Conservation (phyloP, 441 rosid species). For the Populus hybrid region DNA sequence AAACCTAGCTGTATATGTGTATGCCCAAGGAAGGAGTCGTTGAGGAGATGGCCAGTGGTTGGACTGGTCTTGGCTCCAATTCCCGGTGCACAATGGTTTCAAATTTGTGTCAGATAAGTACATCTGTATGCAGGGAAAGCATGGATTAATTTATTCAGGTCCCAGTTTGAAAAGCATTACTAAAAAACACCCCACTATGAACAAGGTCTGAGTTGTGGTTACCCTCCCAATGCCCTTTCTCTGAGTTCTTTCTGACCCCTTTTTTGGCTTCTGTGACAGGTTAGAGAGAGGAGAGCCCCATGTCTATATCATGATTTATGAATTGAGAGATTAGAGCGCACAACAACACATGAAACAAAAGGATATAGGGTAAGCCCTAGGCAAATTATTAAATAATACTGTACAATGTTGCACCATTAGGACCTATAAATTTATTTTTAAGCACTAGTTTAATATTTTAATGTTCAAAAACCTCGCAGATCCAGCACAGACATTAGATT, state of each 20-base stretch:
- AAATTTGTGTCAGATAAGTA: conserved; percentile 47
- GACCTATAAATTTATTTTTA: conserved; percentile 22
- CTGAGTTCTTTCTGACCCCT: conserved; percentile 33
- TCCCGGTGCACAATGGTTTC: conserved; percentile 54
- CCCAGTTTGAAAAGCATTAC: neutral
- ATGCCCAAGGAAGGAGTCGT: too few relatives aligned
- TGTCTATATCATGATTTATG: neutral
- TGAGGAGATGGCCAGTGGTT: conserved; percentile 15
- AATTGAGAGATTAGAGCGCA: conserved; percentile 5
- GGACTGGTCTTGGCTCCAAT: conserved; percentile 78
- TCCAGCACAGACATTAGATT: conserved; percentile 57
- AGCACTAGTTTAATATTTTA: conserved; percentile 21
- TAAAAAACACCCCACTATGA: conserved; percentile 5
- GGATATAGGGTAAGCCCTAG: conserved; percentile 37
- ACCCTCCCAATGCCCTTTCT: conserved; percentile 37
- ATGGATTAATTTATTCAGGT: neutral
- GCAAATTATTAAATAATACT: conserved; percentile 18
- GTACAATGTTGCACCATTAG: conserved; percentile 17
- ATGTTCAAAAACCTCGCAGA: conserved; percentile 42
- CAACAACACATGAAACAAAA: conserved; percentile 50
- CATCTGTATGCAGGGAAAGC: conserved; percentile 3
- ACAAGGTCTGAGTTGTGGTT: conserved; percentile 28
- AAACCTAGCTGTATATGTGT: too few relatives aligned
- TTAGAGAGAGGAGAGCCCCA: conserved; percentile 8
- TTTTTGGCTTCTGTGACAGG: conserved; percentile 32